Evolutionary conservation across 495 filamentous ascomycete genomes (phyloP).

Genomic region (Penicillium samsonianum): DNA sequence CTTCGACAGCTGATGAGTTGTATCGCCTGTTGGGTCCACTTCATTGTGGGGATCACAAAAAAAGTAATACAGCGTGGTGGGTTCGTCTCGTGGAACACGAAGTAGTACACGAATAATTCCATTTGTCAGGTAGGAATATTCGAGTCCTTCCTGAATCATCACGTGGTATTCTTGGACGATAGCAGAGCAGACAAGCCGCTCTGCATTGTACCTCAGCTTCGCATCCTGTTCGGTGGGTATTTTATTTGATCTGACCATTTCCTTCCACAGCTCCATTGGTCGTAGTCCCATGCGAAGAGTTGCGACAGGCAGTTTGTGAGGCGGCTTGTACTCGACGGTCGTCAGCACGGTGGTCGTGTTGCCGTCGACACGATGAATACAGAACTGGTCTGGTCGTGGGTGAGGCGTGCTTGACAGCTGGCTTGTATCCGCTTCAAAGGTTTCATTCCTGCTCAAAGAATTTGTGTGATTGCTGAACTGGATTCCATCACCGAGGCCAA

Average conservation of each 20-base stretch:
- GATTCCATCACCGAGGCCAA: slow-evolving; percentile 30
- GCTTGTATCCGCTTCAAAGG: neutral
- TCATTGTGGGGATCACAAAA: slow-evolving; percentile 38
- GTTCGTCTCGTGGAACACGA: slow-evolving; percentile 33
- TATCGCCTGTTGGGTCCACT: slow-evolving; percentile 16
- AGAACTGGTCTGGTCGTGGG: slow-evolving; percentile 26
- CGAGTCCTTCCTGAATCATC: slow-evolving; percentile 35
- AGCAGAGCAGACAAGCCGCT: slow-evolving; percentile 23
- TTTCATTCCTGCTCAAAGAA: slow-evolving; percentile 6
- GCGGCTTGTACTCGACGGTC: slow-evolving; percentile 38
- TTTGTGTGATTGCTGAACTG: slow-evolving; percentile 31
- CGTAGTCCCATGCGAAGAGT: slow-evolving; percentile 33
- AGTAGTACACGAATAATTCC: slow-evolving; percentile 34
- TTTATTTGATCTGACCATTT: slow-evolving; percentile 21
- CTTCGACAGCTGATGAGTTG: slow-evolving; percentile 7
- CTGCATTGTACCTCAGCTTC: slow-evolving; percentile 31
- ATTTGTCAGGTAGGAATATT: slow-evolving; percentile 38
- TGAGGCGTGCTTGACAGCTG: slow-evolving; percentile 5
- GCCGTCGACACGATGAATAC: slow-evolving; percentile 24
- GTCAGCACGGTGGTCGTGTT: slow-evolving; percentile 26
- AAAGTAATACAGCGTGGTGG: slow-evolving; percentile 40
- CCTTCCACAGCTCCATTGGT: slow-evolving; percentile 24
- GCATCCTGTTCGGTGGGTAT: slow-evolving; percentile 19
- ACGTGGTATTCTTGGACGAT: slow-evolving; percentile 32
- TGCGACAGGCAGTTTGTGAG: slow-evolving; percentile 37